A percentile compares a stretch with the other conserved stretches of the same genome.
phyloP scores from a whole-genome alignment of 1,284 basidiomycete species.

The Pseudozyma flocculosa region DNA sequence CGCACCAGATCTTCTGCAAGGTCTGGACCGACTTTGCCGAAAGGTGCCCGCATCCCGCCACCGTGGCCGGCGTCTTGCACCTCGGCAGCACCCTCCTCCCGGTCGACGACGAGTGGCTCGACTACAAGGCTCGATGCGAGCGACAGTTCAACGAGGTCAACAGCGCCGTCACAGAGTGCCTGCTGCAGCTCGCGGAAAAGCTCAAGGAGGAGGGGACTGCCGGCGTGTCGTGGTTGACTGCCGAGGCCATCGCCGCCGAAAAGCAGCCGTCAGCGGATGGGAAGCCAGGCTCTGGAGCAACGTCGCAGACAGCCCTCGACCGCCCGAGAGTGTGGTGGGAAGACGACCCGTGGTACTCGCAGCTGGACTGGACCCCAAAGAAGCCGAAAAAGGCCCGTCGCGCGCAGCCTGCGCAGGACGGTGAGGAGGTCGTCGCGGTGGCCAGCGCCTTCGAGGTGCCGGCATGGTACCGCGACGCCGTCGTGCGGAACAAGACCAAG shows the following conservation, averaged over 20 bases:
- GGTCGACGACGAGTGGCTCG: conserved; percentile 84
- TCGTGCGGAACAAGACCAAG: conserved; percentile 29
- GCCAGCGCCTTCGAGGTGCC: conserved; percentile 25
- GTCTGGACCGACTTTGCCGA: conserved; percentile 81
- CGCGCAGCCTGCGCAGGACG: conserved; percentile 2
- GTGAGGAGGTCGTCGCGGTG: conserved; percentile 1
- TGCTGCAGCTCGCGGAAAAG: conserved; percentile 70
- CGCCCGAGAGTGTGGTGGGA: conserved; percentile 63
- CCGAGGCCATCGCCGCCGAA: conserved; percentile 46
- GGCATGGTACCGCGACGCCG: conserved; percentile 44
- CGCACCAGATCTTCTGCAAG: conserved; percentile 76
- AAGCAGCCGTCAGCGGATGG: too few relatives aligned
- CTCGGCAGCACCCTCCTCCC: conserved; percentile 92
- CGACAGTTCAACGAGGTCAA: conserved; percentile 75
- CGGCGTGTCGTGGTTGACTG: conserved; percentile 41
- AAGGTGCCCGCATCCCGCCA: conserved; percentile 87
- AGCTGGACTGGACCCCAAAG: conserved; percentile 95
- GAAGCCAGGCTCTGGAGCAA: too few relatives aligned
- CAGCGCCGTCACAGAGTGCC: conserved; percentile 69
- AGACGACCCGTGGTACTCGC: conserved; percentile 80
- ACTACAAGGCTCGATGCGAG: conserved; percentile 78
- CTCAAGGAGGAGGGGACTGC: conserved; percentile 50
- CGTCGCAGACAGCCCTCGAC: too few relatives aligned
- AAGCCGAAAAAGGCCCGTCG: conserved; percentile 64
- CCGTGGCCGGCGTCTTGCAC: conserved; percentile 83